Evolutionary conservation across 2,329 filamentous ascomycete species (phyloP), one percentile per base, ranked within the genome.

Genomic region (Clarireedia paspali): DNA sequence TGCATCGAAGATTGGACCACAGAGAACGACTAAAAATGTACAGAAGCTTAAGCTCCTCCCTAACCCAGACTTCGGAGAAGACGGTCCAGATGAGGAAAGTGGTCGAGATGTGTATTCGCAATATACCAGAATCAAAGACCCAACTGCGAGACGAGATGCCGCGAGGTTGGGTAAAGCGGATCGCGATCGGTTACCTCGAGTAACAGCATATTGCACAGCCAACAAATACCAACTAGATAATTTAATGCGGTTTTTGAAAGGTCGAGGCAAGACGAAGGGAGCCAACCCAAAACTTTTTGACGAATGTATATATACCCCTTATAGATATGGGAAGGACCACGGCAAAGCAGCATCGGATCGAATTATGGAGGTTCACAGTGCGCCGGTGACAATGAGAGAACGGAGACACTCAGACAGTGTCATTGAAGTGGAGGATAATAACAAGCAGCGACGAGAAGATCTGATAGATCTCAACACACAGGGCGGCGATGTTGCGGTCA

Each of bases 41-140:
- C 91, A 97, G 75, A 99, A 99, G 75, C 79, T 99, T 59, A 99
- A 99, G 74, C 80, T 99, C n/a, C 76, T 99, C 15, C 94, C 94
- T 0, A 94, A 94, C 67, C 91, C 91, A 0, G 89, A 95, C 57
- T 79, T 89, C 46, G 89, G 82, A 38, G 87, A 89, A 26, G 89
- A 91, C 45, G 83, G 78, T 17, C 63, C 77, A 62, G 91, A 97
- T 60, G 92, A 96, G 67, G 92, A 96, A 72, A 94, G 89, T 66
- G 91, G 91, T 9, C 80, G 91, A 61, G 94, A 99, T 70, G 94
- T 99, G 34, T 99, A 99, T 74, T 92, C 91, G 26, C 94, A 99
- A 71, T 97, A 96, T 70, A 96, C 92, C 7, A 82, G 94, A 46
- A 99, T 99, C 73, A 97, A 97, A 71, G 94, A 99, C 68, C 91